These are phyloP conservation scores for Elongisporangium anandrum DNA, from an alignment of 352 stramenopile genomes.

Conservation along the genomic window DNA sequence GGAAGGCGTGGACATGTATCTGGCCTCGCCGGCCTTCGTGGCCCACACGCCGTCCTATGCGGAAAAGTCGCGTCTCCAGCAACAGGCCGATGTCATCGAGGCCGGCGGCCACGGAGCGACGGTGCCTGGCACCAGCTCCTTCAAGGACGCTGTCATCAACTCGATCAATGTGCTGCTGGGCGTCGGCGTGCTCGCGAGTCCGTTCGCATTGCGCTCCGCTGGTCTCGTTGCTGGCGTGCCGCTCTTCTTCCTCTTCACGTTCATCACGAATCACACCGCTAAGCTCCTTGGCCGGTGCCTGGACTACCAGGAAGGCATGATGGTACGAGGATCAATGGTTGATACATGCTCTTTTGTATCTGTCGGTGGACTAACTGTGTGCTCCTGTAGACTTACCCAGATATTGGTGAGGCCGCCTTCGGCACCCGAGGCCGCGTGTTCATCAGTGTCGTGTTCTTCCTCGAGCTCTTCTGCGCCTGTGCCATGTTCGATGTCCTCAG, in stretches of 20 bases:
- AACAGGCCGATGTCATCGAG: neutral
- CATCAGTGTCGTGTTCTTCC: constrained; percentile 80
- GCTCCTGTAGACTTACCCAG: constrained; percentile 59
- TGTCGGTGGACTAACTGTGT: no score
- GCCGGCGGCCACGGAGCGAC: constrained; percentile 4
- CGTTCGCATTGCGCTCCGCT: constrained; percentile 76
- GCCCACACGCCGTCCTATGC: neutral
- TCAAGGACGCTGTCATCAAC: constrained; percentile 78
- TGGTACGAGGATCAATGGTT: no score
- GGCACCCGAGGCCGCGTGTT: constrained; percentile 59
- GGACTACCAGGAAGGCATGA: constrained; percentile 79
- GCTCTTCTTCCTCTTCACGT: constrained; percentile 80
- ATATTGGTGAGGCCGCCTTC: constrained; percentile 81
- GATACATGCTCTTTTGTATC: no score
- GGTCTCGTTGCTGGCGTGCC: constrained; percentile 62
- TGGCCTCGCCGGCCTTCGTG: neutral
- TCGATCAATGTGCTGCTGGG: constrained; percentile 85
- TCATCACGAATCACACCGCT: constrained; percentile 84
- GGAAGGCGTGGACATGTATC: constrained; percentile 37
- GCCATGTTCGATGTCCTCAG: constrained; percentile 80
- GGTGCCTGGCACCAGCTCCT: constrained; percentile 50
- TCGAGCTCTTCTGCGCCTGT: constrained; percentile 62
- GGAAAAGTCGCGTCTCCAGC: neutral
- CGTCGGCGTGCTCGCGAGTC: constrained; percentile 79
- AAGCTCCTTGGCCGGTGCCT: constrained; percentile 81